A percentile compares a stretch with the other conserved stretches of the same genome.
These are phyloP conservation scores for Lobosporangium transversale DNA, from an alignment of 192 early-diverging fungal species.

Conservation along the genomic window DNA sequence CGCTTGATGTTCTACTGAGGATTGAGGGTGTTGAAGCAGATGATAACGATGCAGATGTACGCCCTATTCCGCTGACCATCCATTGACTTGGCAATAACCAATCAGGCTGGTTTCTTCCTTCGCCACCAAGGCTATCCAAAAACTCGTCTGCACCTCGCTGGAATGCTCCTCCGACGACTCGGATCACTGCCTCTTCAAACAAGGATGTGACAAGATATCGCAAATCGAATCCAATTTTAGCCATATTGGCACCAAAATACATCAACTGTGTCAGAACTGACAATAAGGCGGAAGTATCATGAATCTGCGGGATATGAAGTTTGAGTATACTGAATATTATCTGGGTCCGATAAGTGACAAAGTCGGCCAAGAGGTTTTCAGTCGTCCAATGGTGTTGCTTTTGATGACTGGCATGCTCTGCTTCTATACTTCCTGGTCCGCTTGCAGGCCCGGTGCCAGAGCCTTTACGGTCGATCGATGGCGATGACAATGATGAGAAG, in stretches of 20 bases:
- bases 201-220: conserved; percentile 64
- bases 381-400: conserved; percentile 55
- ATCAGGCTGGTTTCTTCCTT: conserved; percentile 39
- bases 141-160: conserved; percentile 61
- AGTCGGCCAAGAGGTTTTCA: conserved; percentile 69
- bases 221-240: conserved; percentile 81
- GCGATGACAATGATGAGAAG: conserved; percentile 8
- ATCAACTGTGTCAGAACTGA: conserved; percentile 79
- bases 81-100: conserved; percentile 53
- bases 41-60: conserved; percentile 7
- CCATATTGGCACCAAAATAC: conserved; percentile 85
- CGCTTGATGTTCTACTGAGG: conserved; percentile 20
- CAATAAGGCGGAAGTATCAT: conserved; percentile 66
- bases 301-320: conserved; percentile 63
- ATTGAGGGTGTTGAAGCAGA: conserved; percentile 19
- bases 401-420: background rate
- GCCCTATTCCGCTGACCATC: conserved; percentile 55
- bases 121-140: conserved; percentile 50
- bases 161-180: conserved; percentile 61
- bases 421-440: background rate
- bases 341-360: conserved; percentile 62
- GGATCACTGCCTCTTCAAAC: conserved; percentile 71
- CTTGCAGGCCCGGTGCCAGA: conserved; percentile 16
- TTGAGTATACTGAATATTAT: conserved; percentile 55
- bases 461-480: conserved; percentile 8